These are phyloP conservation scores for Serendipita sp. DNA, from an alignment of 1,284 basidiomycete genomes.

Conservation along the genomic window DNA sequence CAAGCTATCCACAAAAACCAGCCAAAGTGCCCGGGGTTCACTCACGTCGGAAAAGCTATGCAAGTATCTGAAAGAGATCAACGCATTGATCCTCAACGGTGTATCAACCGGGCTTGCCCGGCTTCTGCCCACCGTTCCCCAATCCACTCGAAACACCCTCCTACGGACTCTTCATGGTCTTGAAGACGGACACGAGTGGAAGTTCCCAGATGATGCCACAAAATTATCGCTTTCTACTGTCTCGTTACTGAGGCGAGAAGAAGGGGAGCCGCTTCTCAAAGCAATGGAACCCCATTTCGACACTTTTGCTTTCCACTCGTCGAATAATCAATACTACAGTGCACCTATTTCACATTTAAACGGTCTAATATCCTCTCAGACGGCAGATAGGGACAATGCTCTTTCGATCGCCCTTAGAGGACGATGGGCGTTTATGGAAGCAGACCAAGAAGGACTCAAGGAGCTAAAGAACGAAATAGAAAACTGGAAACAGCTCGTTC, in stretches of 20 bases:
- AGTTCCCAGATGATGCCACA: background rate
- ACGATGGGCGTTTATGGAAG: background rate
- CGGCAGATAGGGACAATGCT: background rate
- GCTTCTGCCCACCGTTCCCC: background rate
- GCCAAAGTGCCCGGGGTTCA: background rate
- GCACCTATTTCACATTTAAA: too few species aligned
- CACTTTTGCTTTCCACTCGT: background rate
- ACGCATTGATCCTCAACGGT: too few species aligned
- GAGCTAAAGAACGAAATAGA: background rate
- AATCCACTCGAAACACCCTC: background rate
- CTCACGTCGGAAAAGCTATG: background rate
- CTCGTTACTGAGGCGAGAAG: background rate
- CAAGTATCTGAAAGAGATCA: background rate
- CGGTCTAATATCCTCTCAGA: background rate
- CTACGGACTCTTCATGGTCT: background rate
- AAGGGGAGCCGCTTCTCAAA: background rate
- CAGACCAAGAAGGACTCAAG: background rate
- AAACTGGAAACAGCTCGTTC: background rate
- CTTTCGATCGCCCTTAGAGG: background rate
- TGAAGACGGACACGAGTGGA: background rate
- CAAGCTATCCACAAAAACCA: background rate
- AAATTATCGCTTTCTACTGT: background rate
- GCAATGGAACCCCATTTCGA: background rate
- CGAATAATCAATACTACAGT: background rate
- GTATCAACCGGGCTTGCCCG: too few species aligned